Conservation (phyloP, 331 rosid species). For the Saraca asoca region DNA sequence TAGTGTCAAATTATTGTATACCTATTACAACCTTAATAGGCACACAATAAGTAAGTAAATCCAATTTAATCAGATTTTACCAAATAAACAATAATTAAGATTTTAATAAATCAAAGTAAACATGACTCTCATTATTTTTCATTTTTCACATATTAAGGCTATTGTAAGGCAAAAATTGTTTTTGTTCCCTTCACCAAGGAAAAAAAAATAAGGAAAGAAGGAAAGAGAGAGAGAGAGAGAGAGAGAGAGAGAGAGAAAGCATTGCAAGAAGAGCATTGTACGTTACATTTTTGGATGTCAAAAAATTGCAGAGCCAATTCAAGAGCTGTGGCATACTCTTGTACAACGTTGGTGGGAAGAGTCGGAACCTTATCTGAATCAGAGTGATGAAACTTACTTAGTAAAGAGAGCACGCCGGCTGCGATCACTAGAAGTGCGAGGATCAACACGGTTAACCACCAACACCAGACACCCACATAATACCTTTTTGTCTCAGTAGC, state of each 20-base stretch:
- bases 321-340: slow-evolving; percentile 43
- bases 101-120: too few species aligned
- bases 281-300: slow-evolving; percentile 49
- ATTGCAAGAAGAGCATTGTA: not conserved
- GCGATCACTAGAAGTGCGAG: slow-evolving; percentile 36
- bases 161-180: too few species aligned
- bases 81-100: too few species aligned
- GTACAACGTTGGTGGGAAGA: slow-evolving; percentile 33
- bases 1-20: too few species aligned
- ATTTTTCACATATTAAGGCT: too few species aligned
- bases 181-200: too few species aligned
- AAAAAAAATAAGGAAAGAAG: not conserved
- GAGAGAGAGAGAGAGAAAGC: not conserved
- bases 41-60: too few species aligned
- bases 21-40: too few species aligned
- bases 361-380: slow-evolving; percentile 1
- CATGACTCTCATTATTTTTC: too few species aligned
- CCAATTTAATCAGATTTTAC: too few species aligned
- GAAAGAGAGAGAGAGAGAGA: not conserved
- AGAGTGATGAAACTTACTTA: slow-evolving; percentile 21
- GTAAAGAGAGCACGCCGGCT: slow-evolving; percentile 34
- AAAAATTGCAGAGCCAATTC: slow-evolving; percentile 49
- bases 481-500: slow-evolving; percentile 15
- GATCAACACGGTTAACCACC: slow-evolving; percentile 42
- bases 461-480: slow-evolving; percentile 25